Base-by-base conservation (phyloP, 129 eudicot species). In the Dittrichia graveolens region DNA sequence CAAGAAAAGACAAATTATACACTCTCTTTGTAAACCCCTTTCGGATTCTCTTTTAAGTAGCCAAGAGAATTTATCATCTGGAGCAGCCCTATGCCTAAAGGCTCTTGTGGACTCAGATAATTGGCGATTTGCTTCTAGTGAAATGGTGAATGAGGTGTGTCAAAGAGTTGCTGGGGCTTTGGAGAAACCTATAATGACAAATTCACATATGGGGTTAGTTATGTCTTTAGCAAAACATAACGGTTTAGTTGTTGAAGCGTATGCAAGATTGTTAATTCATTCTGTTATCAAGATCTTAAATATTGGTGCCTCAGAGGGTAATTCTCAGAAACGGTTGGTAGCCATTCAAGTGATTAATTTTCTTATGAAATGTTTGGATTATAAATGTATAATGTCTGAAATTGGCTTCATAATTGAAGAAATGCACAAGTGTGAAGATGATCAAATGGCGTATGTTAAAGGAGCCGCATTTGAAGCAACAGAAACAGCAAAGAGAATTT, bases 381-480 rank as follows among this genome's bases (percentile, higher is more conserved):
- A 88, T 6, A 86, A 82, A 61, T 88, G 96, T 70, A 71, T 88
- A 76, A 71, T 67, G 8, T 83, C 93, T 18, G 97, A 91, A 81
- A 72, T 91, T 60, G 75, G 76, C 55, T 66, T 82, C 69, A 53
- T 91, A 12, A 84, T 91, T 18, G 83, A 82, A 75, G 96, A 83
- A 84, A 86, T 91, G 97, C 90, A 88, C 61, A 88, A 81, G 47
- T 91, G 90, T 58, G 89, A 84, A 72, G 75, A 76, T 11, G 97
- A 88, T 79, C 84, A 84, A 46, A 88, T 88, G 95, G 86, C 88
- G 15, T 88, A 78, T 79, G 93, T 91, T 11, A 86, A 75, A 39
- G 93, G 96, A 34, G 96, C 97, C 37, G 97, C 97, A 45, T 91
- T 78, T 69, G 97, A 91, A 79, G 91, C 91, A 7, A 48, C 85